Evolutionary conservation across 2,329 filamentous ascomycete genomes (phyloP).

Genomic region (Simplicillium aogashimaense): DNA sequence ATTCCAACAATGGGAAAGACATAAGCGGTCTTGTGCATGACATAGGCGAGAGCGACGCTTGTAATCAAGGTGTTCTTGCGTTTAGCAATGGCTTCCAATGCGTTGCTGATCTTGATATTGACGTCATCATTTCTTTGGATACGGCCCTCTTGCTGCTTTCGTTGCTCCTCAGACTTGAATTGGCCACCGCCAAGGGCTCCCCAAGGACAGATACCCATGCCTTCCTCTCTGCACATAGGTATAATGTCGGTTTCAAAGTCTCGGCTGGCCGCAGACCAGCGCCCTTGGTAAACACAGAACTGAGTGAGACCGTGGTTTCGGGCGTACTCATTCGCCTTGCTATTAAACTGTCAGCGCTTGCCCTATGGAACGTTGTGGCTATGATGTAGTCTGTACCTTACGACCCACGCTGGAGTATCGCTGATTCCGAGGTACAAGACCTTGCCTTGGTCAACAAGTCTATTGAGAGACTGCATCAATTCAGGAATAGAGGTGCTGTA

Average conservation of each 20-base stretch:
- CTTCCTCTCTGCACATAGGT: slow-evolving; percentile 30
- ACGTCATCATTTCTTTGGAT: slow-evolving; percentile 32
- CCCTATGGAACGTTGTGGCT: slow-evolving; percentile 1
- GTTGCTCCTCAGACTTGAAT: slow-evolving; percentile 30
- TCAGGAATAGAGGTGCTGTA: slow-evolving; percentile 54
- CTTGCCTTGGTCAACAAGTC: slow-evolving; percentile 48
- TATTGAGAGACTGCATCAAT: slow-evolving; percentile 58
- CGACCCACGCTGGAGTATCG: slow-evolving; percentile 62
- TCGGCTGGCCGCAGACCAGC: slow-evolving; percentile 27
- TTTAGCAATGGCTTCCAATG: slow-evolving; percentile 38
- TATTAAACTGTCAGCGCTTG: slow-evolving; percentile 10
- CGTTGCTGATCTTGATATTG: slow-evolving; percentile 39
- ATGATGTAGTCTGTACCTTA: slow-evolving; percentile 23
- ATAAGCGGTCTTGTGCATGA: slow-evolving; percentile 61
- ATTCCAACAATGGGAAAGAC: slow-evolving; percentile 67
- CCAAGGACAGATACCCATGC: slow-evolving; percentile 49
- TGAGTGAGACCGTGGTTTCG: slow-evolving; percentile 58
- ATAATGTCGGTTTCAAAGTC: slow-evolving; percentile 33
- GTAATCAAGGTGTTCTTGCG: slow-evolving; percentile 32
- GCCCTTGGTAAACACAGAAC: slow-evolving; percentile 45
- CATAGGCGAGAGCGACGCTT: slow-evolving; percentile 57
- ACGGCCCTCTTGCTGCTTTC: slow-evolving; percentile 23
- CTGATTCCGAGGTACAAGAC: slow-evolving; percentile 57
- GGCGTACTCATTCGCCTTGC: slow-evolving; percentile 59
- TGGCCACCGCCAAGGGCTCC: slow-evolving; percentile 41